Evolutionary conservation across 345 rosid species (phyloP).

Genomic region (Hevea brasiliensis): DNA sequence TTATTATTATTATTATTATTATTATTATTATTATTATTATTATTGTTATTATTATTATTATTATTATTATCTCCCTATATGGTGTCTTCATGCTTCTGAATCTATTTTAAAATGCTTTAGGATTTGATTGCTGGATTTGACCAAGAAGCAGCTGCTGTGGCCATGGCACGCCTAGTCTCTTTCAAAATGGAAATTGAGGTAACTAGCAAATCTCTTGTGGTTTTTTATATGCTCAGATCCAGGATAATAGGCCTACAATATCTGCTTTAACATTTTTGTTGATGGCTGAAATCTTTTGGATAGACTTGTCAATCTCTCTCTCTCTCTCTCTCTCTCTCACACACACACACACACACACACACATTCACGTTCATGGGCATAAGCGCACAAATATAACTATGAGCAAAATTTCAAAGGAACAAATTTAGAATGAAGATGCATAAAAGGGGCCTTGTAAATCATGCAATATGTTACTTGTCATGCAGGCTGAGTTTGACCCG

Average conservation of each 20-base stretch:
- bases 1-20: background rate
- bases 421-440: background rate
- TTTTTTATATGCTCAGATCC: background rate
- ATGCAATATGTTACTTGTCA: conserved; percentile 16
- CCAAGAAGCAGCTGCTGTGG: conserved; percentile 98
- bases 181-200: conserved; percentile 99
- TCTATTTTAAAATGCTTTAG: conserved; percentile 39
- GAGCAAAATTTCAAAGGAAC: background rate
- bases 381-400: background rate
- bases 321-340: background rate
- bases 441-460: background rate
- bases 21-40: too few relatives aligned
- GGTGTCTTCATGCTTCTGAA: background rate
- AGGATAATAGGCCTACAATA: background rate
- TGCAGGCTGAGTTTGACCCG: conserved; percentile 86
- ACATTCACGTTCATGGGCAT: too few relatives aligned
- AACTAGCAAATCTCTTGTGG: conserved; percentile 7
- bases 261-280: background rate
- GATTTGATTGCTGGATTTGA: conserved; percentile 95
- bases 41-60: too few relatives aligned
- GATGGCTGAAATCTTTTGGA: conserved; percentile 2
- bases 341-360: too few relatives aligned
- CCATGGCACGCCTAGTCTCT: conserved; percentile 84
- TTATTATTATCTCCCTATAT: too few relatives aligned
- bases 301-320: background rate